phyloP scores from a whole-genome alignment of 2,329 filamentous ascomycete genomes.

The Talaromyces sp. region DNA sequence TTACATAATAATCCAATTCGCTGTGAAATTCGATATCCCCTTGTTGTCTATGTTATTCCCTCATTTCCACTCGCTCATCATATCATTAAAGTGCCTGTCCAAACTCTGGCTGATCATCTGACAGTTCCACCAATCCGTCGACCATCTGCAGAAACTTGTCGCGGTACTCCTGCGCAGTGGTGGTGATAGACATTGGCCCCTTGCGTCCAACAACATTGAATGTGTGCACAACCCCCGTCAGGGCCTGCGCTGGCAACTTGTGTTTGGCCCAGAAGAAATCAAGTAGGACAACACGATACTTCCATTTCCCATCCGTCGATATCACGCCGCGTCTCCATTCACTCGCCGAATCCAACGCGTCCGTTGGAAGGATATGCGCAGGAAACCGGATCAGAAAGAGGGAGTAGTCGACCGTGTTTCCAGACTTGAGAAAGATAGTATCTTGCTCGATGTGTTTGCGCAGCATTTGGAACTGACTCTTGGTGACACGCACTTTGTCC shows the following conservation, averaged over 20 bases:
- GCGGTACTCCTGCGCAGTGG: conserved; percentile 63
- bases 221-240: conserved; percentile 60
- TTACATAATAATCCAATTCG: not conserved
- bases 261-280: conserved; percentile 80
- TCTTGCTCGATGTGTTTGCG: conserved; percentile 54
- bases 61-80: not conserved
- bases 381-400: conserved; percentile 63
- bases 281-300: conserved; percentile 62
- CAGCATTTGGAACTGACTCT: conserved; percentile 53
- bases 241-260: conserved; percentile 58
- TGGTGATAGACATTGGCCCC: conserved; percentile 71
- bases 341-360: conserved; percentile 24
- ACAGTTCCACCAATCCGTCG: conserved; percentile 39
- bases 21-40: not conserved
- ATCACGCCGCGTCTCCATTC: conserved; percentile 59
- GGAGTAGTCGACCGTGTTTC: conserved; percentile 70
- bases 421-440: conserved; percentile 56
- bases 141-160: conserved; percentile 52
- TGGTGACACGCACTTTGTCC: conserved; percentile 57
- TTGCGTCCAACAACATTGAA: conserved; percentile 61
- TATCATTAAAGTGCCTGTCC: not conserved
- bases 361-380: conserved; percentile 28
- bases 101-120: conserved; percentile 6
- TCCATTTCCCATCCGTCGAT: conserved; percentile 59
- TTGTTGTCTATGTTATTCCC: not conserved